phyloP scores from a whole-genome alignment of 768 basidiomycete genomes.

The Artomyces pyxidatus region DNA sequence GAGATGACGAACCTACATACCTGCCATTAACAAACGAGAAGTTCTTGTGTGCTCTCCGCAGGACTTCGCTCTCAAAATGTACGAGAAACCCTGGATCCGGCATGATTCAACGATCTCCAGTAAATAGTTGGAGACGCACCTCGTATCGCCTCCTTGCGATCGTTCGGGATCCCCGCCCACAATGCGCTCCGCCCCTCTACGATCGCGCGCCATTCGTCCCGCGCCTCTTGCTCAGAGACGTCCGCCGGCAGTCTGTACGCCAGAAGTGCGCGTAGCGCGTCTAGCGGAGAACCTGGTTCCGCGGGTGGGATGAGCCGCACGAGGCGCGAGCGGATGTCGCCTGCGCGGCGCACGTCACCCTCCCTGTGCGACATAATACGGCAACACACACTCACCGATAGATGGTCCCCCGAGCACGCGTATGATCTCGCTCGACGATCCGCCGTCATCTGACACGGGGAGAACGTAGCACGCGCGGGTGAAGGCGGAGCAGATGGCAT shows the following conservation, averaged over 20 bases:
- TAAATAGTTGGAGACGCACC: conserved; percentile 35
- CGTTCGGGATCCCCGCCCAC: conserved; percentile 82
- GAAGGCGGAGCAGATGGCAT: conserved; percentile 85
- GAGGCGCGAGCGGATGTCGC: conserved; percentile 83
- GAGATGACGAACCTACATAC: conserved; percentile 35
- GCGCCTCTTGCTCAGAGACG: conserved; percentile 64
- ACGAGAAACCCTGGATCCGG: conserved; percentile 72
- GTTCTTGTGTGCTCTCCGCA: conserved; percentile 86
- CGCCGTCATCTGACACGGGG: conserved; percentile 94
- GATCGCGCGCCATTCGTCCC: conserved; percentile 88
- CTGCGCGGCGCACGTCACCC: conserved; percentile 27
- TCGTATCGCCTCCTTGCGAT: conserved; percentile 86
- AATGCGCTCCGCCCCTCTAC: conserved; percentile 78
- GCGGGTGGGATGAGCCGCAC: conserved; percentile 77
- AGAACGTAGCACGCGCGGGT: conserved; percentile 71
- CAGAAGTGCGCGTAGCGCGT: conserved; percentile 69
- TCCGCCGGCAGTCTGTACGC: conserved; percentile 70
- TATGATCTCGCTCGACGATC: conserved; percentile 91
- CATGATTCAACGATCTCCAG: background rate
- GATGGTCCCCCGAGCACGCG: conserved; percentile 85
- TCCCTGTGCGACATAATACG: background rate
- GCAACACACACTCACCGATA: conserved; percentile 42
- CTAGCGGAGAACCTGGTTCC: conserved; percentile 50
- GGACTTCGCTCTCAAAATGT: conserved; percentile 80
- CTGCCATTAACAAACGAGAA: conserved; percentile 92